Evolutionary conservation across 2,329 filamentous ascomycete species (phyloP).

Genomic region (Chrysoporthe austroafricana): DNA sequence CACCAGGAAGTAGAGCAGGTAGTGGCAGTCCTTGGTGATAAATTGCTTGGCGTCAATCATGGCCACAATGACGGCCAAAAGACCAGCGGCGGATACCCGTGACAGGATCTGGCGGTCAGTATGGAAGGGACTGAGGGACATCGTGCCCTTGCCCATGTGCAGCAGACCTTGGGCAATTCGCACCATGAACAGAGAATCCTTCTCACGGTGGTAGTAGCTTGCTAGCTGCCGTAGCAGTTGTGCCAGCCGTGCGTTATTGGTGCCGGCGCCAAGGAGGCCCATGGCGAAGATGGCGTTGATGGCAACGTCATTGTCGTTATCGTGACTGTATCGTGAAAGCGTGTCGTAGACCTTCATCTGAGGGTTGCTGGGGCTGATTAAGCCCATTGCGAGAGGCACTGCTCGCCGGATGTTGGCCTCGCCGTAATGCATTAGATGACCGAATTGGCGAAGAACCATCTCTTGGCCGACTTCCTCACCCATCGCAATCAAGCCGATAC

Average conservation of each 20-base stretch:
- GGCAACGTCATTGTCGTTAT: conserved; percentile 97
- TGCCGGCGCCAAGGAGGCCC: conserved; percentile 94
- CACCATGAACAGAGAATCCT: conserved; percentile 98
- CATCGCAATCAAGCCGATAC: conserved; percentile 94
- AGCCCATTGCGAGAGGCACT: conserved; percentile 93
- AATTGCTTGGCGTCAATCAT: conserved; percentile 95
- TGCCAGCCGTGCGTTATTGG: conserved; percentile 95
- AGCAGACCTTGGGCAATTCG: conserved; percentile 95
- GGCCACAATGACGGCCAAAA: conserved; percentile 87
- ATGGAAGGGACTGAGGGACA: conserved; percentile 98
- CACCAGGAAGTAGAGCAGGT: conserved; percentile 95
- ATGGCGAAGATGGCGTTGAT: conserved; percentile 99
- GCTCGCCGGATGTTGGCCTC: conserved; percentile 96
- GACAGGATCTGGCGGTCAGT: conserved; percentile 96
- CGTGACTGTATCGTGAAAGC: conserved; percentile 94
- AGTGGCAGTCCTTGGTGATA: conserved; percentile 71
- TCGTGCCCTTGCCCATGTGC: conserved; percentile 98
- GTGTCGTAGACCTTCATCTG: conserved; percentile 99
- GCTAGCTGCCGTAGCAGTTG: conserved; percentile 93
- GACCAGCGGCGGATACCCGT: conserved; percentile 83
- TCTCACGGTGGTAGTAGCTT: conserved; percentile 96
- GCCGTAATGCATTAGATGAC: conserved; percentile 98
- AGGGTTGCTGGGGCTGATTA: conserved; percentile 95
- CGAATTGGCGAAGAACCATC: conserved; percentile 97
- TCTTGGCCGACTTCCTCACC: conserved; percentile 98